phyloP scores from a whole-genome alignment of 1,139 yeast species.

The Suhomyces bribrorum region DNA sequence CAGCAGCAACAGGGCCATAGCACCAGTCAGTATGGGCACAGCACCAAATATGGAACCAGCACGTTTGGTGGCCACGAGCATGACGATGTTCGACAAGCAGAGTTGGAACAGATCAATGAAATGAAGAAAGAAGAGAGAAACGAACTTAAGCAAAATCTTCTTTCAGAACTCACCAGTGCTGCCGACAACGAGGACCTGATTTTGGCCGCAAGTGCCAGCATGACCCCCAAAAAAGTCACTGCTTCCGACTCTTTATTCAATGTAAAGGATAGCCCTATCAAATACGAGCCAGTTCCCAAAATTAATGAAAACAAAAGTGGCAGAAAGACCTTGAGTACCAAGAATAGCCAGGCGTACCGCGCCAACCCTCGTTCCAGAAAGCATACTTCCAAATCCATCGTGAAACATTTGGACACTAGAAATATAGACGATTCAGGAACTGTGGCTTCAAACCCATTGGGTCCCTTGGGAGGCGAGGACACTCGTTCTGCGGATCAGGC shows the following conservation, averaged over 20 bases:
- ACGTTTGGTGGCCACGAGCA: constrained; percentile 18
- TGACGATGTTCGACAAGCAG: constrained; percentile 19
- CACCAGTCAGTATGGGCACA: neutral
- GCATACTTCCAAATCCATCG: constrained; percentile 32
- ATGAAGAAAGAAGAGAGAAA: constrained; percentile 36
- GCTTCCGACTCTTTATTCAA: constrained; percentile 35
- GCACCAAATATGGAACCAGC: constrained; percentile 9
- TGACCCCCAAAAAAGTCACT: constrained; percentile 23
- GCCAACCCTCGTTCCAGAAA: constrained; percentile 43
- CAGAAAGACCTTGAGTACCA: constrained; percentile 9
- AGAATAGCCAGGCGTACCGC: constrained; percentile 12
- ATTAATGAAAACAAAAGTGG: constrained; percentile 3
- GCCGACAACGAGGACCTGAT: constrained; percentile 25
- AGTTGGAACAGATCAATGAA: constrained; percentile 36
- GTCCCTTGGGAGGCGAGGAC: constrained; percentile 35
- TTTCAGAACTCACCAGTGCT: constrained; percentile 40
- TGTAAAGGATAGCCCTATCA: constrained; percentile 38
- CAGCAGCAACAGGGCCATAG: constrained; percentile 6
- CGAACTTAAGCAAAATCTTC: constrained; percentile 36
- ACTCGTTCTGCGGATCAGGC: constrained; percentile 17
- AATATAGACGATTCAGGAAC: constrained; percentile 2
- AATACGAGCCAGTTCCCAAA: constrained; percentile 12
- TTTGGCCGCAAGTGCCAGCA: constrained; percentile 21
- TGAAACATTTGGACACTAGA: constrained; percentile 29
- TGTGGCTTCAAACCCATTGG: constrained; percentile 29